phyloP scores from a whole-genome alignment of 2,329 filamentous ascomycete genomes.

The Elsinoe ampelina region DNA sequence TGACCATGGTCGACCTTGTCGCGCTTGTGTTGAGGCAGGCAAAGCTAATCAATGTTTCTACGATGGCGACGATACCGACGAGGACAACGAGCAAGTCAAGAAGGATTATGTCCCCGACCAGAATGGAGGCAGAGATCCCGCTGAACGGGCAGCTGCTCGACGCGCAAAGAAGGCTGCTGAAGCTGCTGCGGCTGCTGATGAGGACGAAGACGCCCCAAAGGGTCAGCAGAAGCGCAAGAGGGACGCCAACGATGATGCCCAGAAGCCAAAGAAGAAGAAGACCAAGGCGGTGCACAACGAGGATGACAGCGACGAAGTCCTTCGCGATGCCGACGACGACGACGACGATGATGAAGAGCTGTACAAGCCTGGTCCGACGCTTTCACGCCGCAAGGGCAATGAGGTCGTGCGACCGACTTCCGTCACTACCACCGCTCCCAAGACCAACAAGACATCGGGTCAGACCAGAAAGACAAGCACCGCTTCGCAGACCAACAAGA shows the following conservation, averaged over 20 bases:
- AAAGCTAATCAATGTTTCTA: background rate
- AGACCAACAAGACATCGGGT: background rate
- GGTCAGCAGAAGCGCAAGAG: background rate
- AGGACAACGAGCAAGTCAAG: background rate
- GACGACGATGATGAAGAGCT: background rate
- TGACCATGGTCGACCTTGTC: background rate
- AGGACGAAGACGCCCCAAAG: background rate
- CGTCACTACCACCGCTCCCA: background rate
- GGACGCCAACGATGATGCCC: background rate
- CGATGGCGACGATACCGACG: background rate
- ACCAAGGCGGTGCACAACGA: background rate
- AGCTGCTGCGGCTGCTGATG: background rate
- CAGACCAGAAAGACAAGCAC: background rate
- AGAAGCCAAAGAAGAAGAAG: background rate
- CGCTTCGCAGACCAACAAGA: background rate
- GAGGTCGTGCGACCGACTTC: background rate
- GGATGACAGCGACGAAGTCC: background rate
- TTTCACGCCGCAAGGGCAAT: background rate
- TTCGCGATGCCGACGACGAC: background rate
- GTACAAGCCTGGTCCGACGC: background rate
- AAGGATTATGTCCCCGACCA: background rate
- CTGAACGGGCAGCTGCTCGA: background rate
- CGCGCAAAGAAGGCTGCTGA: background rate
- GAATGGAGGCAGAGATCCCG: background rate
- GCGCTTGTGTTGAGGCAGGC: background rate